A percentile compares a stretch with the other conserved stretches of the same genome.
phyloP scores from a whole-genome alignment of 2,329 filamentous ascomycete genomes.

The Fusarium sp. region DNA sequence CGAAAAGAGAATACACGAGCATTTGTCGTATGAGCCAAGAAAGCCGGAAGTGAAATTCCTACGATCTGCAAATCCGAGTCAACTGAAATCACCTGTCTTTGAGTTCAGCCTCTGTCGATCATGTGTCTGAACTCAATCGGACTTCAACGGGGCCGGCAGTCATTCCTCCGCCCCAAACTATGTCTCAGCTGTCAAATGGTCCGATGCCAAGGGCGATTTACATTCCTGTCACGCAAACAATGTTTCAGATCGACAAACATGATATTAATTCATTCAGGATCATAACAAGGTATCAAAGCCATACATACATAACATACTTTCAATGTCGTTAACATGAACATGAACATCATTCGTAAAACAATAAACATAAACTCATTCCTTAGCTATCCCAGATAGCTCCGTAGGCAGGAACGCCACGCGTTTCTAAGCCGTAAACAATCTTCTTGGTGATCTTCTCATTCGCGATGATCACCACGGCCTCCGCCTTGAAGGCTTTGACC shows the following conservation, averaged over 20 bases:
- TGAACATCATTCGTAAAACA: not conserved
- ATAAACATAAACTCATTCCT: not conserved
- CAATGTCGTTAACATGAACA: not conserved
- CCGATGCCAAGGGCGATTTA: not conserved
- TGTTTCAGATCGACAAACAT: constrained; percentile 11
- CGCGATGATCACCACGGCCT: constrained; percentile 79
- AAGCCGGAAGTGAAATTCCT: not conserved
- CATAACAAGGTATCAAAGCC: not conserved
- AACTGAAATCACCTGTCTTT: not conserved
- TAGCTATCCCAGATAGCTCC: constrained; percentile 77
- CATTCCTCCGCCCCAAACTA: constrained; percentile 9
- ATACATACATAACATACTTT: not conserved
- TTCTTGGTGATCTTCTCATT: constrained; percentile 75
- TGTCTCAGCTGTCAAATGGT: constrained; percentile 9
- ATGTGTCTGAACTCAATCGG: constrained; percentile 16
- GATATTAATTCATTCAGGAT: constrained; percentile 11
- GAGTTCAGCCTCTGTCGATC: constrained; percentile 7
- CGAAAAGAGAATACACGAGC: not conserved
- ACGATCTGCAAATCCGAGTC: not conserved
- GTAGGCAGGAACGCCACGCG: constrained; percentile 72
- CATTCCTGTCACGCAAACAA: constrained; percentile 4
- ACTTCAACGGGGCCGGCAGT: not conserved
- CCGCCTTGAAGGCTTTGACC: constrained; percentile 65
- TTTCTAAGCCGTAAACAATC: constrained; percentile 76
- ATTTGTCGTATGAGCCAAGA: not conserved